Evolutionary conservation across 2,329 filamentous ascomycete genomes (phyloP).

Genomic region (Trichoderma sp.): DNA sequence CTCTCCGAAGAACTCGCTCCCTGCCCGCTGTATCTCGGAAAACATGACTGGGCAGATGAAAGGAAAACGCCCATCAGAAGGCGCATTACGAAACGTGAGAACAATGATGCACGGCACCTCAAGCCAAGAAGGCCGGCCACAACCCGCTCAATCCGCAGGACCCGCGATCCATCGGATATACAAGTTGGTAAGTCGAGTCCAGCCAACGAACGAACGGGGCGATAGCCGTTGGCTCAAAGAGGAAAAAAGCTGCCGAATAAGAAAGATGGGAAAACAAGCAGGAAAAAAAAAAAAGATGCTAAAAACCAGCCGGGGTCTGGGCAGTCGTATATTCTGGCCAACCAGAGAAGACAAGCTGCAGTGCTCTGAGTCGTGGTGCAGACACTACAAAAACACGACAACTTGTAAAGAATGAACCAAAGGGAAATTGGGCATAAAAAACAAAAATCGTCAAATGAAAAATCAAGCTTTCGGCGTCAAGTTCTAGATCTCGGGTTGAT

Average conservation of each 20-base stretch:
- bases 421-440: not conserved
- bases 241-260: constrained; percentile 1
- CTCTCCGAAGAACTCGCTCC: not conserved
- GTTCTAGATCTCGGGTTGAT: not conserved
- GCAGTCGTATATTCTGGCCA: not conserved
- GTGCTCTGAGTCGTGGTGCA: not conserved
- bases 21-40: not conserved
- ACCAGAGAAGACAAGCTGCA: not conserved
- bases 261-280: not conserved
- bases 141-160: not conserved
- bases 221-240: not conserved
- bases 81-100: not conserved
- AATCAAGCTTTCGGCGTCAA: not conserved
- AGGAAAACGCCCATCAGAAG: not conserved
- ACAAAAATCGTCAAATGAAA: not conserved
- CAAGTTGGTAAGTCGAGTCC: not conserved
- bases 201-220: not conserved
- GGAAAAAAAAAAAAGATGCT: not conserved
- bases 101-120: not conserved
- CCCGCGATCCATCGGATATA: not conserved
- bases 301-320: not conserved
- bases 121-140: too few species aligned
- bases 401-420: not conserved
- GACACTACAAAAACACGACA: not conserved
- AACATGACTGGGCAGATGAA: not conserved